A percentile compares a stretch with the other conserved stretches of the same genome.
phyloP scores from a whole-genome alignment of 768 basidiomycete species.

The Collybiopsis confluens region DNA sequence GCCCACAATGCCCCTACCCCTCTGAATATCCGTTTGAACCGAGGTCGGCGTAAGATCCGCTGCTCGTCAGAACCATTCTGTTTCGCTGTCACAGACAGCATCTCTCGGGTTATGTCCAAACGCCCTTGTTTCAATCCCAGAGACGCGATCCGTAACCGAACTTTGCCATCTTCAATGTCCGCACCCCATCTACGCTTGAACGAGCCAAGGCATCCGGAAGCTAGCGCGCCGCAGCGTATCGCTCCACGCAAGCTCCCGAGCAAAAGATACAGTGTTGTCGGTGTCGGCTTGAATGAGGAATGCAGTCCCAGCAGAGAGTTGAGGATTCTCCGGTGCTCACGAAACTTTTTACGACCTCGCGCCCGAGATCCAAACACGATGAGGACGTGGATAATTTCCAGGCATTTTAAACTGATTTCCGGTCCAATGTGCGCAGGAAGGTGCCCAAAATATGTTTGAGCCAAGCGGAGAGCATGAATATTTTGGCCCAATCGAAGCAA shows the following conservation, averaged over 20 bases:
- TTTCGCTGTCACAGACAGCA: slow-evolving; percentile 15
- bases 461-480: slow-evolving; percentile 38
- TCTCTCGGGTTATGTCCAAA: slow-evolving; percentile 40
- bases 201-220: slow-evolving; percentile 35
- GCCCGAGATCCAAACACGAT: slow-evolving; percentile 28
- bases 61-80: not conserved
- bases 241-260: slow-evolving; percentile 47
- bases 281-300: slow-evolving; percentile 48
- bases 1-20: slow-evolving; percentile 28
- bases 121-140: slow-evolving; percentile 67
- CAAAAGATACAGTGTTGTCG: slow-evolving; percentile 56
- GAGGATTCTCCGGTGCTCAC: slow-evolving; percentile 39
- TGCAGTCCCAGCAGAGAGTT: slow-evolving; percentile 41
- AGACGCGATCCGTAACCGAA: slow-evolving; percentile 53
- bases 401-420: slow-evolving; percentile 29
- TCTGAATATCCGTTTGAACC: slow-evolving; percentile 24
- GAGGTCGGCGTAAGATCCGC: slow-evolving; percentile 15
- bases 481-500: slow-evolving; percentile 40
- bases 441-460: slow-evolving; percentile 42
- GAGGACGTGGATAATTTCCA: slow-evolving; percentile 55
- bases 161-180: slow-evolving; percentile 49
- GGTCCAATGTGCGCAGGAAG: slow-evolving; percentile 40
- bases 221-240: slow-evolving; percentile 52
- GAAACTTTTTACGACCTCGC: slow-evolving; percentile 39
- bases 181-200: slow-evolving; percentile 57